Conservation (phyloP, 148 eudicot genomes). For the Suaeda aralocaspica region DNA sequence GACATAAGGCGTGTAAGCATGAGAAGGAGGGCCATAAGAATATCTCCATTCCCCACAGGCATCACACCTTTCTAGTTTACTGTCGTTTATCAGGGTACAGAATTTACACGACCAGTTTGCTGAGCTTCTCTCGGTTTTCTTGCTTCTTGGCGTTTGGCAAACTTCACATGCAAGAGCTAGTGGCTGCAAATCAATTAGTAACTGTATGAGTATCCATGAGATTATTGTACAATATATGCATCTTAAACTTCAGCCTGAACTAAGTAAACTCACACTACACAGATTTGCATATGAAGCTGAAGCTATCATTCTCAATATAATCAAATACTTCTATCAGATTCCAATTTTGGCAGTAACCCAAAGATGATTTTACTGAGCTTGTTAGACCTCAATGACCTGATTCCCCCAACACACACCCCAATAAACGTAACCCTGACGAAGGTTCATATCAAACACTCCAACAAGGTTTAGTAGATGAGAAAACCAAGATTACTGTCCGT, state of each 20-base stretch:
- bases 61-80: slow-evolving; percentile 50
- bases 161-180: slow-evolving; percentile 61
- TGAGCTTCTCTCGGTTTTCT: slow-evolving; percentile 29
- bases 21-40: slow-evolving; percentile 59
- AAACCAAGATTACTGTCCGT: background rate
- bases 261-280: background rate
- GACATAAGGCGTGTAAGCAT: slow-evolving; percentile 43
- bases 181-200: slow-evolving; percentile 47
- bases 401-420: too few relatives aligned
- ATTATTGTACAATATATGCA: background rate
- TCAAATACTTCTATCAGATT: too few relatives aligned
- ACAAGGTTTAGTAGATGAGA: background rate
- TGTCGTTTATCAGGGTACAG: slow-evolving; percentile 72
- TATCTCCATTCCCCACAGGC: slow-evolving; percentile 89
- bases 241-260: background rate
- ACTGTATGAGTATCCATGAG: slow-evolving; percentile 1
- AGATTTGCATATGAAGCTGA: background rate
- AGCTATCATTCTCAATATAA: background rate
- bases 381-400: too few relatives aligned
- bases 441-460: too few relatives aligned
- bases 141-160: slow-evolving; percentile 51
- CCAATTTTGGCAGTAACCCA: too few relatives aligned
- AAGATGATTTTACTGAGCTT: too few relatives aligned
- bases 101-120: slow-evolving; percentile 68
- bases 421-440: too few relatives aligned